Base-by-base conservation (phyloP, 2,329 filamentous ascomycete species). In the Cladorrhinum sp. region DNA sequence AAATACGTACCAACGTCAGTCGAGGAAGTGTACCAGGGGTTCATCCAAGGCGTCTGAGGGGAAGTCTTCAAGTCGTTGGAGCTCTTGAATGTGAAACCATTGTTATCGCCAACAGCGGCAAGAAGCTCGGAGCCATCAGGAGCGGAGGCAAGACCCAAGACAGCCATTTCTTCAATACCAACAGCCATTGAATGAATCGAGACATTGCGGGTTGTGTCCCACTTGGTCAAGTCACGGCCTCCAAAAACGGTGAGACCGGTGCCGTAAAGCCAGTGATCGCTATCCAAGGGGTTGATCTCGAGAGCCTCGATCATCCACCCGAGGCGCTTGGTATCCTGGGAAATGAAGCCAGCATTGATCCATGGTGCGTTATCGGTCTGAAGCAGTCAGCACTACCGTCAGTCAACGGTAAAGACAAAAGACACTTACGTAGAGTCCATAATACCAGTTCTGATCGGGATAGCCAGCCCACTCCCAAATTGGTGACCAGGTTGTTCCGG, bases 241-340 rank as follows among this genome's bases (percentile, higher is more conserved):
- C 72, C 71, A 52, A 65, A 72, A 2, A 73, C 55, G 0, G 71
- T 72, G 20, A 74, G 70, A 14, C 84, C 83, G 0, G 84, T 86
- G n/a, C 80, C 82, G 60, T 86, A 86, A 0, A 86, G 72, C 81
- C 82, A 86, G 68, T 85, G 83, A 66, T 85, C 77, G 59, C 81
- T 84, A 66, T 86, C 82, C 24, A 79, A 76, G 0, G 84, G 84
- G 66, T 86, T 76, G 55, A 86, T 86, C 21, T 81, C 81, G 7
- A 86, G 70, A 0, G 79, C 73, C 66, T 86, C 84, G 8, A 86
- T 82, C 84, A 86, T 86, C 83, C 83, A 86, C 1, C 84, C 84
- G 2, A 86, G 70, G 28, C 75, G 75, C 71, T 83, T 82, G 14
- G 73, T 76, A 59, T 82, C 79, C 6, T 70, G 68, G 2, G 78